These are phyloP conservation scores for Pythium phragmiticola DNA, from an alignment of 352 stramenopile genomes.

Conservation along the genomic window DNA sequence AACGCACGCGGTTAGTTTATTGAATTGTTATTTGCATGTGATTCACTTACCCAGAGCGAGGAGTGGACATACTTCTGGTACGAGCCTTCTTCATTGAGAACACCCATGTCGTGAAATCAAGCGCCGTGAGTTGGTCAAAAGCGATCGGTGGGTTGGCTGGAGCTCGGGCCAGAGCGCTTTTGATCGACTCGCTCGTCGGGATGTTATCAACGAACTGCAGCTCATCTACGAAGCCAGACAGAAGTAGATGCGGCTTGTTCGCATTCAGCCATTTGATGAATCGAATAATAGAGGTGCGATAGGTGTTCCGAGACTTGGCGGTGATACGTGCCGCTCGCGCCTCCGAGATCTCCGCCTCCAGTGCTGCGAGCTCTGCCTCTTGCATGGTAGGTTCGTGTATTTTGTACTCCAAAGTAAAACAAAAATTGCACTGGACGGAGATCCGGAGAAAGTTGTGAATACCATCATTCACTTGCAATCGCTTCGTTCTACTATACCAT, in stretches of 20 bases:
- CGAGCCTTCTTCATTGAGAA: conserved; percentile 11
- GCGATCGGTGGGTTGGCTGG: conserved; percentile 5
- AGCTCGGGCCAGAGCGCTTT: neutral
- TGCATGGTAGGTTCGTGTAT: neutral
- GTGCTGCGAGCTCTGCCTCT: neutral
- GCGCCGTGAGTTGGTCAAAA: conserved; percentile 12
- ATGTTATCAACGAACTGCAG: conserved; percentile 5
- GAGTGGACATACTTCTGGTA: conserved; percentile 31
- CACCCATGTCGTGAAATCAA: conserved; percentile 15
- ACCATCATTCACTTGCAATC: neutral
- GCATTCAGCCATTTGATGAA: conserved; percentile 12
- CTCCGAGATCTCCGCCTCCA: neutral
- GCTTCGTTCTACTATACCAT: neutral
- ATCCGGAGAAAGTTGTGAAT: neutral
- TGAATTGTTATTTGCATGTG: neutral
- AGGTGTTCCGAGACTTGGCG: conserved; percentile 3
- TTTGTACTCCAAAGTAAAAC: neutral
- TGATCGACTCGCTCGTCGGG: conserved; percentile 9
- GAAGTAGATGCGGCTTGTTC: conserved; percentile 7
- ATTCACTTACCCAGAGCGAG: conserved; percentile 28
- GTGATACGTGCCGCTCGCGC: conserved; percentile 3
- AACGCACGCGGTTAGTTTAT: conserved; percentile 1
- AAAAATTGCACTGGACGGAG: conserved; percentile 12
- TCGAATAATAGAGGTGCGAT: conserved; percentile 1
- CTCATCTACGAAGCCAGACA: neutral